Percentiles rank a stretch among this genome's conserved stretches.
Evolutionary conservation across 805 yeast genomes (phyloP).

Genomic region (Lachancea cidri): DNA sequence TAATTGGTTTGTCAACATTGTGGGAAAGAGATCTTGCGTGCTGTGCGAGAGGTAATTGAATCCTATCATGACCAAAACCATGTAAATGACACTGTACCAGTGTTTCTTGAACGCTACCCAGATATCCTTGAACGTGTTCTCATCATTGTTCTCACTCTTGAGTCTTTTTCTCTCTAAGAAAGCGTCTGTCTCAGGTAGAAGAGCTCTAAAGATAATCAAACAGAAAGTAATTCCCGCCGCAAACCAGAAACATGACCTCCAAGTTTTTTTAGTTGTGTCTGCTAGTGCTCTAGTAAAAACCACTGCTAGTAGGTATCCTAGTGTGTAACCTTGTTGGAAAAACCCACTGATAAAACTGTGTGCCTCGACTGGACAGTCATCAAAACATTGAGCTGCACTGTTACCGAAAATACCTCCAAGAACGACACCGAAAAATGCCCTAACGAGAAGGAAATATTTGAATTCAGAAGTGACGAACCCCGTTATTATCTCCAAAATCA

Average conservation of each 20-base stretch:
- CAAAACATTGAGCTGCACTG: slow-evolving; percentile 59
- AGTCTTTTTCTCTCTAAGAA: slow-evolving; percentile 38
- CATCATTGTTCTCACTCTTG: slow-evolving; percentile 26
- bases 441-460: slow-evolving; percentile 49
- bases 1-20: slow-evolving; percentile 50
- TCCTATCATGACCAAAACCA: slow-evolving; percentile 55
- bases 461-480: slow-evolving; percentile 54
- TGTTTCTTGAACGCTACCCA: slow-evolving; percentile 37
- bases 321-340: slow-evolving; percentile 75
- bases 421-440: slow-evolving; percentile 61
- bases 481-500: slow-evolving; percentile 54
- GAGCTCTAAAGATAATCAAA: slow-evolving; percentile 37
- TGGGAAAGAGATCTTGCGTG: slow-evolving; percentile 67
- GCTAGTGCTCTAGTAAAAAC: slow-evolving; percentile 59
- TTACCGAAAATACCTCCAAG: slow-evolving; percentile 70
- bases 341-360: slow-evolving; percentile 60
- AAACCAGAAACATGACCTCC: slow-evolving; percentile 67
- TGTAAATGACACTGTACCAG: slow-evolving; percentile 54
- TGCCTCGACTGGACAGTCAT: slow-evolving; percentile 53
- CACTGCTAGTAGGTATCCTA: slow-evolving; percentile 61
- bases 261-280: slow-evolving; percentile 43
- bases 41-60: slow-evolving; percentile 70
- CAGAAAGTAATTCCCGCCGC: slow-evolving; percentile 51
- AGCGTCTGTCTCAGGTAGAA: slow-evolving; percentile 48
- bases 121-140: slow-evolving; percentile 29